phyloP scores from a whole-genome alignment of 1,284 basidiomycete genomes.

The Pseudozyma tsukubaensis region DNA sequence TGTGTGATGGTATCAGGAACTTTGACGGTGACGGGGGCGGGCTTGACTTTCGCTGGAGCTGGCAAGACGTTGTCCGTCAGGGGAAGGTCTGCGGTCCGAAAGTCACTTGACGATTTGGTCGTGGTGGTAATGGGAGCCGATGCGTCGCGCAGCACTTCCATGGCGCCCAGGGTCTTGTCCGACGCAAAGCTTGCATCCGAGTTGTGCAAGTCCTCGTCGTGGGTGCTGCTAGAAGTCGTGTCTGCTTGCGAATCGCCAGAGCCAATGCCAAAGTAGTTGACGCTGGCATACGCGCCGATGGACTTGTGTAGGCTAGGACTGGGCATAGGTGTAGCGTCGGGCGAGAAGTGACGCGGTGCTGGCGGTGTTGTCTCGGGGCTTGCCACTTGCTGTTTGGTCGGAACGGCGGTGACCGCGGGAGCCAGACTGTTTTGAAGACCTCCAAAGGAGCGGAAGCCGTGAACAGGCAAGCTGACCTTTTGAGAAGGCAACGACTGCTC shows the following conservation, averaged over 20 bases:
- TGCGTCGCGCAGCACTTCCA: conserved; percentile 33
- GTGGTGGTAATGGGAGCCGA: background rate
- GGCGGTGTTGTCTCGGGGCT: conserved; percentile 31
- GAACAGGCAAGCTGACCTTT: conserved; percentile 51
- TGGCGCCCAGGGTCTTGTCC: conserved; percentile 12
- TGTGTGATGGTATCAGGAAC: conserved; percentile 14
- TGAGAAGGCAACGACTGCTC: conserved; percentile 16
- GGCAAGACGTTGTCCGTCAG: background rate
- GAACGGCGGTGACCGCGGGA: conserved; percentile 10
- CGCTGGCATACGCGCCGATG: conserved; percentile 31
- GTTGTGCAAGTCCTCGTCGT: background rate
- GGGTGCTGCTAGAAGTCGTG: background rate
- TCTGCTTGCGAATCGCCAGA: conserved; percentile 3
- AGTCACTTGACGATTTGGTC: conserved; percentile 4
- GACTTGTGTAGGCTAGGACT: conserved; percentile 55
- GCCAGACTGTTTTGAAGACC: conserved; percentile 46
- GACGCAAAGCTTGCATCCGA: background rate
- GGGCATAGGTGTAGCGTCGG: conserved; percentile 59
- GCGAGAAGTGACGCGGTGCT: conserved; percentile 33
- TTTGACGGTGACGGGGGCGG: conserved; percentile 10
- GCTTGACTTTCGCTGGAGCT: conserved; percentile 8
- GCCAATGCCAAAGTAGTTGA: conserved; percentile 38
- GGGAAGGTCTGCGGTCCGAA: conserved; percentile 6
- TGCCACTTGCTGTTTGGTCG: background rate
- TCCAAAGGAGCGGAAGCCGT: conserved; percentile 61